phyloP scores from a whole-genome alignment of 2,329 filamentous ascomycete genomes.

The Cryphonectria radicalis region DNA sequence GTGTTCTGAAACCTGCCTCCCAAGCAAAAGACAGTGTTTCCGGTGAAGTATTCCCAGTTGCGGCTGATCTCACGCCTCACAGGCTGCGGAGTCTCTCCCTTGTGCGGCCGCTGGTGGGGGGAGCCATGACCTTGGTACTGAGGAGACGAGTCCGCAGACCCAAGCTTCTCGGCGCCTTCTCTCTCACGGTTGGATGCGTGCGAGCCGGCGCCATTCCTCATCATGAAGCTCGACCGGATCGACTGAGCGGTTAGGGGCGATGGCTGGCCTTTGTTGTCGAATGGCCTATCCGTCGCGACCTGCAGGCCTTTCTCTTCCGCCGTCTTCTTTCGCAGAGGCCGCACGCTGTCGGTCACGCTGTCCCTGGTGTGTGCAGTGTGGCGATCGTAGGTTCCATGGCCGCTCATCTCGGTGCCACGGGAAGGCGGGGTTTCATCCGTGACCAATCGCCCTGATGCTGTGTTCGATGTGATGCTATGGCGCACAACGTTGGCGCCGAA shows the following conservation, averaged over 20 bases:
- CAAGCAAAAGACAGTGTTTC: constrained; percentile 88
- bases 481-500: constrained; percentile 34
- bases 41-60: constrained; percentile 91
- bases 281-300: constrained; percentile 61
- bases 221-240: constrained; percentile 75
- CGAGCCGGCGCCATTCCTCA: constrained; percentile 55
- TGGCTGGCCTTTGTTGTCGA: constrained; percentile 59
- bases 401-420: constrained; percentile 53
- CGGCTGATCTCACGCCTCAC: constrained; percentile 55
- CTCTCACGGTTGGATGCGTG: constrained; percentile 59
- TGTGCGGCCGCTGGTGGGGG: constrained; percentile 30
- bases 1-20: constrained; percentile 89
- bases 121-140: constrained; percentile 47
- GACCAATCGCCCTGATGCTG: constrained; percentile 17
- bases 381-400: constrained; percentile 73
- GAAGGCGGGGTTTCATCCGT: constrained; percentile 27
- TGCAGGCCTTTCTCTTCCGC: constrained; percentile 49
- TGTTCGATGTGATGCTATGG: constrained; percentile 39
- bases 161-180: constrained; percentile 79
- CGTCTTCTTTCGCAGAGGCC: constrained; percentile 66
- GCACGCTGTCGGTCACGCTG: constrained; percentile 77
- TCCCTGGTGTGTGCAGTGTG: constrained; percentile 76
- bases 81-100: constrained; percentile 40
- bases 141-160: constrained; percentile 78
- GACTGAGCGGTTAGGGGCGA: constrained; percentile 73